Evolutionary conservation across 257 asterid species (phyloP).

Genomic region (Cordia subcordata): DNA sequence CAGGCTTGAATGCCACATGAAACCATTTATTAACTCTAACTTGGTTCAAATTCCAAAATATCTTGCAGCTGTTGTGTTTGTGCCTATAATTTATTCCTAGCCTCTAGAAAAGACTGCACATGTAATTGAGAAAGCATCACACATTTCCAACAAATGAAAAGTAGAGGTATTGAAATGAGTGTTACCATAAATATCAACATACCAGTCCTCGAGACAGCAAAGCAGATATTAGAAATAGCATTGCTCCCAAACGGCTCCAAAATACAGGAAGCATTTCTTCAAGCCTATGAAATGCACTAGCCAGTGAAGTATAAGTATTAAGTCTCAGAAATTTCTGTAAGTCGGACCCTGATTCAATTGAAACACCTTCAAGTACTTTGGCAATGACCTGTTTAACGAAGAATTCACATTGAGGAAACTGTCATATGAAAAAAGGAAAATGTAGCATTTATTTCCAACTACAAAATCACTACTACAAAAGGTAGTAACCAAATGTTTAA

Average conservation of each 20-base stretch:
- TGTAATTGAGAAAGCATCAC: no score
- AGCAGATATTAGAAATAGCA: constrained; percentile 89
- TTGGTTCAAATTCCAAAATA: no score
- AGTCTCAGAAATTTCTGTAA: constrained; percentile 65
- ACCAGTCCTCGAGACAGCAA: constrained; percentile 94
- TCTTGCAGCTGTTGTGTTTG: no score
- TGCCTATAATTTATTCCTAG: no score
- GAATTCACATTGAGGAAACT: not conserved
- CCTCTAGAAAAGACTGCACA: no score
- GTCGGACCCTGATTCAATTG: constrained; percentile 72
- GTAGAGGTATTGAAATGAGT: not conserved
- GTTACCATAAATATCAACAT: constrained; percentile 15
- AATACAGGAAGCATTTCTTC: constrained; percentile 72
- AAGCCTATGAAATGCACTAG: constrained; percentile 53
- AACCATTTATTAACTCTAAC: no score
- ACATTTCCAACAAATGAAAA: not conserved
- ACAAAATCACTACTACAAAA: no score
- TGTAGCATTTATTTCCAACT: no score
- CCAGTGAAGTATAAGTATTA: constrained; percentile 45
- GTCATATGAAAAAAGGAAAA: not conserved
- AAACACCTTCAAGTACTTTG: constrained; percentile 65
- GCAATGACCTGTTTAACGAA: constrained; percentile 46
- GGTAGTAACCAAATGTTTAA: no score
- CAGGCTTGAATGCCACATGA: no score
- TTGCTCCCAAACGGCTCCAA: constrained; percentile 93